phyloP scores from a whole-genome alignment of 495 filamentous ascomycete species.

The Aspergillus wentii region DNA sequence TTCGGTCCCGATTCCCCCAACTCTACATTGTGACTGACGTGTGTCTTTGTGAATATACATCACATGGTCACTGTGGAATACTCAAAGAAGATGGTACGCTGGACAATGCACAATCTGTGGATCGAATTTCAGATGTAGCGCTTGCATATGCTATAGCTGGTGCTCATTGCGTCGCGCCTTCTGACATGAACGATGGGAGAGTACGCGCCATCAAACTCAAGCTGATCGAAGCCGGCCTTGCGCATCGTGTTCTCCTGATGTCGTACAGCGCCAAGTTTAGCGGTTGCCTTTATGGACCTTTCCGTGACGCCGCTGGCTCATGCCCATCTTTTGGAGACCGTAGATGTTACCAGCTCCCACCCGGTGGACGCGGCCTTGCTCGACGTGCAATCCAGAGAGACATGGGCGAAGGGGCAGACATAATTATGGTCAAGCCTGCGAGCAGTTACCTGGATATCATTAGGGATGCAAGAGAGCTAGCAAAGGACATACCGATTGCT shows the following conservation, averaged over 20 bases:
- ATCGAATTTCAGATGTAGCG: slow-evolving; percentile 89
- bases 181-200: slow-evolving; percentile 98
- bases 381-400: slow-evolving; percentile 87
- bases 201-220: slow-evolving; percentile 96
- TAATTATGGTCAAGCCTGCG: slow-evolving; percentile 98
- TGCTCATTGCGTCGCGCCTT: slow-evolving; percentile 93
- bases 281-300: slow-evolving; percentile 93
- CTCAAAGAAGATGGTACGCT: slow-evolving; percentile 84
- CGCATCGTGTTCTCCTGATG: slow-evolving; percentile 88
- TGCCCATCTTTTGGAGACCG: slow-evolving; percentile 90
- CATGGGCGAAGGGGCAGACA: slow-evolving; percentile 89
- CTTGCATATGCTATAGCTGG: slow-evolving; percentile 89
- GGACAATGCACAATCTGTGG: slow-evolving; percentile 87
- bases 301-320: slow-evolving; percentile 93
- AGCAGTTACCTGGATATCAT: slow-evolving; percentile 94
- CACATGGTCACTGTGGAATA: slow-evolving; percentile 97
- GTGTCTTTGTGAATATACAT: slow-evolving; percentile 97
- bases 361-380: slow-evolving; percentile 87
- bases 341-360: slow-evolving; percentile 92
- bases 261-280: slow-evolving; percentile 97
- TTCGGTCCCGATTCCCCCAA: slow-evolving; percentile 77
- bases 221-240: slow-evolving; percentile 84
- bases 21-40: slow-evolving; percentile 91
- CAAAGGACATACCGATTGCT: slow-evolving; percentile 81
- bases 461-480: slow-evolving; percentile 89